Conservation (phyloP, 306 rosid species). For the peach (Prunus persica) region Prunus_persica_NCBIv2 NC_034014.1:5197001-5197500, state of each 20-base stretch:
- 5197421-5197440: constrained; percentile 43
- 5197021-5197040: not conserved
- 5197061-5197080: not conserved
- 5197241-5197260: constrained; percentile 31
- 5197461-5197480: constrained; percentile 15
- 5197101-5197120: not conserved
- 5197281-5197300: constrained; percentile 62
- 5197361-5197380: constrained; percentile 31
- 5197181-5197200: not conserved
- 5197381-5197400: constrained; percentile 43
- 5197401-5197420: constrained; percentile 52
- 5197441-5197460: constrained; percentile 19
- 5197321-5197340: constrained; percentile 40
- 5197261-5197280: not conserved
- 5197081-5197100: not conserved
- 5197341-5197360: constrained; percentile 30
- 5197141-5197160: not conserved
- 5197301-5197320: constrained; percentile 47
- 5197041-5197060: not conserved
- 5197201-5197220: not conserved
- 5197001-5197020: not conserved
- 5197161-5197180: not conserved
- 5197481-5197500: not conserved
- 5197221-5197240: not conserved
- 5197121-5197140: not conserved